Evolutionary conservation across 495 filamentous ascomycete species (phyloP), one percentile per base, ranked within the genome.

Genomic region (Daldinia grandis): DNA sequence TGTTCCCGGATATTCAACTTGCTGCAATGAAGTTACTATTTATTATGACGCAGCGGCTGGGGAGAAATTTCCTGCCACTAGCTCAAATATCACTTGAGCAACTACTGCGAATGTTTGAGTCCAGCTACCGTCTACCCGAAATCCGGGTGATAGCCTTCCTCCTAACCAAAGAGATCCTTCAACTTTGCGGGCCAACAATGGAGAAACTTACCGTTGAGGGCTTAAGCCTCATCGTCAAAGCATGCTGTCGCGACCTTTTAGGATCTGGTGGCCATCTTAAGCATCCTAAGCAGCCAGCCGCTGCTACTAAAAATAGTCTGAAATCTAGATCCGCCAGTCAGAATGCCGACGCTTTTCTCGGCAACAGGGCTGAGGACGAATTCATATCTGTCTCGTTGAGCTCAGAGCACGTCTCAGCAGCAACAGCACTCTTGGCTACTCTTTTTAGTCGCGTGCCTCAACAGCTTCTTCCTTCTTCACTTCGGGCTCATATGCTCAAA

Each of bases 401-500:
- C 60, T 44, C 62, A 56, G 66, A 73, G 17, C 77, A 79, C 40
- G 30, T 71, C 10, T 54, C 76, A 8, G 83, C 90, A 14, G 90
- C 92, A 6, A 78, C 78, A 3, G 68, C 70, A 7, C 84, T 97
- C n/a, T 80, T 97, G 17, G 84, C 87, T 9, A 62, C 84, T 2
- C 77, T 90, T 7, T 81, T 95, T 49, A 80, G 82, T 24, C 85
- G 84, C 65, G 72, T 93, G 1, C 87, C 91, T 0, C 83, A 89
- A 15, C 80, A 87, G 38, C 80, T 86, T 72, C 75, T 96, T 24
- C 82, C 88, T 14, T 82, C 86, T 2, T 86, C 90, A 4, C 53
- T 91, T 10, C 88, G 94, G 51, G 83, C 87, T 14, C 85, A 90
- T 49, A 87, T 97, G 68, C 92, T 97, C 75, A 89, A 89, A 47